Conservation (phyloP, 2,329 filamentous ascomycete species). For the Aquanectria penicillioides region DNA sequence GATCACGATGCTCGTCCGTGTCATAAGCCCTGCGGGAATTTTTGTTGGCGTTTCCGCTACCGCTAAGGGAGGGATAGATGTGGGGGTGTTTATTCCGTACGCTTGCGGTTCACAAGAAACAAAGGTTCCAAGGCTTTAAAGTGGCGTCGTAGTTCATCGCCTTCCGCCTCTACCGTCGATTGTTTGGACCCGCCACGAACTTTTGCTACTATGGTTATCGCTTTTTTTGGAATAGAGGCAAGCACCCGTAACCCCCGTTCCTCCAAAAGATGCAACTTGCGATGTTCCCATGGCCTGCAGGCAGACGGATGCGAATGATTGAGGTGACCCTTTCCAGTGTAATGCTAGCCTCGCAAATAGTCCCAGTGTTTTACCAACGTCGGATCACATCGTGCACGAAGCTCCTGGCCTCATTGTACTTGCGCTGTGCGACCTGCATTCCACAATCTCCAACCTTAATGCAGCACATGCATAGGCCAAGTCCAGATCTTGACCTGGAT, state of each 20-base stretch:
- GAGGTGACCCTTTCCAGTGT: background rate
- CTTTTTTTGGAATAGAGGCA: too few relatives aligned
- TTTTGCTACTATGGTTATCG: too few relatives aligned
- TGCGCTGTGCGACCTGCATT: conserved; percentile 3
- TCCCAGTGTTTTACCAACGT: conserved; percentile 15
- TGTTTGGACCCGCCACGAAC: too few relatives aligned
- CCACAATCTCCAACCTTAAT: conserved; percentile 19
- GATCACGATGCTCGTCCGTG: conserved; percentile 4
- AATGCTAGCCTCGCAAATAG: background rate
- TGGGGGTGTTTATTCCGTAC: too few relatives aligned
- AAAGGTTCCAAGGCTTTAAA: too few relatives aligned
- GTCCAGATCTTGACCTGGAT: background rate
- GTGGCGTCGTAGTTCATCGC: too few relatives aligned
- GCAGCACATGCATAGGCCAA: conserved; percentile 3
- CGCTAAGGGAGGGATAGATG: too few relatives aligned
- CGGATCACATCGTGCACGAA: conserved; percentile 2
- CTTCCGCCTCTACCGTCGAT: too few relatives aligned
- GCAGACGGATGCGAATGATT: conserved; percentile 10
- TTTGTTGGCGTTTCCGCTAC: too few relatives aligned
- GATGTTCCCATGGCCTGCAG: background rate
- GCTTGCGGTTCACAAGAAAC: too few relatives aligned
- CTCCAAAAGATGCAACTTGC: background rate
- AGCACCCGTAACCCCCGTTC: too few relatives aligned
- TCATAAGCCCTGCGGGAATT: too few relatives aligned
- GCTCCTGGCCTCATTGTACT: background rate